Conservation (phyloP, 2,329 filamentous ascomycete genomes). For the Aspergillus sp. region DNA sequence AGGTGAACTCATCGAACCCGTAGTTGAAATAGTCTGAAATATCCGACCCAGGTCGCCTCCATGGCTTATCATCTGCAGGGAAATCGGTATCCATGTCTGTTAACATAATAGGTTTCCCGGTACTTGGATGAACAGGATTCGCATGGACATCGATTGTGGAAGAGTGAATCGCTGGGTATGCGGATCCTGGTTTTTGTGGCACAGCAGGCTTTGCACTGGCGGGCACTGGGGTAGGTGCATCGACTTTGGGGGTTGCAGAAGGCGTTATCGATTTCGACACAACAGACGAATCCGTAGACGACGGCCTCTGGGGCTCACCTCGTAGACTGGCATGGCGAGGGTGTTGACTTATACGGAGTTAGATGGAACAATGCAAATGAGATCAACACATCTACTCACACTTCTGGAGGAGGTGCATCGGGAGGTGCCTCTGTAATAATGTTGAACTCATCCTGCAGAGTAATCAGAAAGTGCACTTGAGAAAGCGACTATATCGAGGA, state of each 20-base stretch:
- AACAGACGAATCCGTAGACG: conserved; percentile 26
- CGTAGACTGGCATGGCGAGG: conserved; percentile 33
- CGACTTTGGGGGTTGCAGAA: conserved; percentile 24
- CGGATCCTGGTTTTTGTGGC: conserved; percentile 54
- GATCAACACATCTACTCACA: conserved; percentile 22
- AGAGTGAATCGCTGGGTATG: conserved; percentile 62
- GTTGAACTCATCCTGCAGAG: conserved; percentile 42
- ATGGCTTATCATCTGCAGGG: conserved; percentile 75
- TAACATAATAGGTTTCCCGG: conserved; percentile 74
- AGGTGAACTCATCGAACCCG: conserved; percentile 97
- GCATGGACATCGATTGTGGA: conserved; percentile 82
- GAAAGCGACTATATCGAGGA: neutral
- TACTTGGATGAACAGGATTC: conserved; percentile 69
- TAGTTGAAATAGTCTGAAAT: conserved; percentile 99
- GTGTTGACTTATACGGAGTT: conserved; percentile 28
- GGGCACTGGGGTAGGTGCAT: conserved; percentile 26
- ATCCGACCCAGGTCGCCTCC: conserved; percentile 90
- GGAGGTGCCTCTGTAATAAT: conserved; percentile 46
- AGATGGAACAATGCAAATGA: conserved; percentile 7
- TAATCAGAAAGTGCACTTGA: too few species aligned
- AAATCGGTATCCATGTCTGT: conserved; percentile 72
- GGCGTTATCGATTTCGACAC: conserved; percentile 32
- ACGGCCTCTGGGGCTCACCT: conserved; percentile 29
- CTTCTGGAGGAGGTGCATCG: conserved; percentile 33
- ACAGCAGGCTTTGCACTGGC: conserved; percentile 30